phyloP scores from a whole-genome alignment of 768 basidiomycete species.

The Hygrocybe coccinea region DNA sequence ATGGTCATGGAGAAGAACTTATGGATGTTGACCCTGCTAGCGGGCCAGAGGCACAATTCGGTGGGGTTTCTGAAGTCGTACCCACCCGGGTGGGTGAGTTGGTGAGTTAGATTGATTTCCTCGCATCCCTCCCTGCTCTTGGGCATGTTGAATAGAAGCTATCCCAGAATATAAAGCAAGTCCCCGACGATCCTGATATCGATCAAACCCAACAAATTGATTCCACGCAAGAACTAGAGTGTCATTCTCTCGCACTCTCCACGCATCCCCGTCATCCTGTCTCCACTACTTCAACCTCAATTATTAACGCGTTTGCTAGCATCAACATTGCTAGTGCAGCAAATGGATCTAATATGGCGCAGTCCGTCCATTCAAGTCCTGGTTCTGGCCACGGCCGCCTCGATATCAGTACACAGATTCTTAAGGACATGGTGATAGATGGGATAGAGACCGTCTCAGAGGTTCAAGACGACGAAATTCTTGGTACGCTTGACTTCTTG shows the following conservation, averaged over 20 bases:
- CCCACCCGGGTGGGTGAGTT: constrained; percentile 54
- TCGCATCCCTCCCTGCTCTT: neutral
- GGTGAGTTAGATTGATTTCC: constrained; percentile 32
- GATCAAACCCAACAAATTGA: constrained; percentile 29
- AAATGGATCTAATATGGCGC: neutral
- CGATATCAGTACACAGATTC: constrained; percentile 39
- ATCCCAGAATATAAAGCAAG: neutral
- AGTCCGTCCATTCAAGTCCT: constrained; percentile 3
- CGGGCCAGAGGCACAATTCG: constrained; percentile 41
- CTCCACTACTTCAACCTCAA: neutral
- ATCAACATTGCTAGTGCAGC: neutral
- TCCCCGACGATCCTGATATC: neutral
- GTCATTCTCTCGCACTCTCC: constrained; percentile 4
- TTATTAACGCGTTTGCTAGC: neutral
- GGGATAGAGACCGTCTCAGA: constrained; percentile 14
- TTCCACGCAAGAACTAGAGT: constrained; percentile 47
- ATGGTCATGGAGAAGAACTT: constrained; percentile 1
- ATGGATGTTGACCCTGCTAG: constrained; percentile 22
- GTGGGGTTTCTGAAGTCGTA: constrained; percentile 46
- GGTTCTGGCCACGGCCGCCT: constrained; percentile 14
- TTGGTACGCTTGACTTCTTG: constrained; percentile 30
- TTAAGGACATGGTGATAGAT: constrained; percentile 23
- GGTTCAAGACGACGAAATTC: constrained; percentile 42
- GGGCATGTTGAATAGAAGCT: neutral
- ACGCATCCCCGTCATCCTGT: neutral